A percentile compares a stretch with the other conserved stretches of the same genome.
Evolutionary conservation across 1,284 basidiomycete genomes (phyloP).

Genomic region (Cryptococcus floricola): DNA sequence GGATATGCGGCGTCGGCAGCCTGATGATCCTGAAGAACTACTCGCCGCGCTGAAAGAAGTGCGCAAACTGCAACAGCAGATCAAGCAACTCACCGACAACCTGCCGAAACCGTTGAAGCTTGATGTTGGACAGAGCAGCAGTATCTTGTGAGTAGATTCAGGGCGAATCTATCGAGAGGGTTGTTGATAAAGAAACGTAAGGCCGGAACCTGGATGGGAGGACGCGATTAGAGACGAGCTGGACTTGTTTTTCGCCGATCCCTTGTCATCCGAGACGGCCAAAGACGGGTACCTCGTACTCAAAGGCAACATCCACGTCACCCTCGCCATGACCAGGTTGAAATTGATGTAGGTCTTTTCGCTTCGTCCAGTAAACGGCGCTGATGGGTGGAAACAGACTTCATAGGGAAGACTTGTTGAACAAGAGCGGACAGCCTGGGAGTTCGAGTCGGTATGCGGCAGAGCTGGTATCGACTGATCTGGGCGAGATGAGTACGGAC

Average conservation of each 20-base stretch:
- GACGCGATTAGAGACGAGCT: conserved; percentile 23
- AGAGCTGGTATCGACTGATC: background rate
- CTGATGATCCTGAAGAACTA: conserved; percentile 19
- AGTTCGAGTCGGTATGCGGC: no score
- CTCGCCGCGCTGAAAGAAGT: conserved; percentile 16
- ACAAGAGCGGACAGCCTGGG: no score
- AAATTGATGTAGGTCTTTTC: conserved; percentile 18
- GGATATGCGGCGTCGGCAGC: conserved; percentile 17
- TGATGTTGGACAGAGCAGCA: conserved; percentile 7
- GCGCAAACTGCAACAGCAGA: conserved; percentile 9
- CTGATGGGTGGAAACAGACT: background rate
- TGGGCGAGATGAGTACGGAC: background rate
- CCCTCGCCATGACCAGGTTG: conserved; percentile 25
- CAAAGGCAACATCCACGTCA: conserved; percentile 31
- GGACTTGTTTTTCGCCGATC: conserved; percentile 24
- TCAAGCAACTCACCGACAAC: conserved; percentile 15
- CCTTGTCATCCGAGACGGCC: conserved; percentile 22
- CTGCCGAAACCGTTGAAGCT: conserved; percentile 21
- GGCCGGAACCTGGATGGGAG: conserved; percentile 26
- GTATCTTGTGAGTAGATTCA: conserved; percentile 9
- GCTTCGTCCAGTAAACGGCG: background rate
- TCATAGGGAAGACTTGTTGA: no score
- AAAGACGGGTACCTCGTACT: conserved; percentile 27
- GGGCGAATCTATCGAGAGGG: background rate
- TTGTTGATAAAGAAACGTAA: background rate